A percentile compares a stretch with the other conserved stretches of the same genome.
Evolutionary conservation across 1,139 yeast genomes (phyloP).

Genomic region (Yamadazyma sp.): DNA sequence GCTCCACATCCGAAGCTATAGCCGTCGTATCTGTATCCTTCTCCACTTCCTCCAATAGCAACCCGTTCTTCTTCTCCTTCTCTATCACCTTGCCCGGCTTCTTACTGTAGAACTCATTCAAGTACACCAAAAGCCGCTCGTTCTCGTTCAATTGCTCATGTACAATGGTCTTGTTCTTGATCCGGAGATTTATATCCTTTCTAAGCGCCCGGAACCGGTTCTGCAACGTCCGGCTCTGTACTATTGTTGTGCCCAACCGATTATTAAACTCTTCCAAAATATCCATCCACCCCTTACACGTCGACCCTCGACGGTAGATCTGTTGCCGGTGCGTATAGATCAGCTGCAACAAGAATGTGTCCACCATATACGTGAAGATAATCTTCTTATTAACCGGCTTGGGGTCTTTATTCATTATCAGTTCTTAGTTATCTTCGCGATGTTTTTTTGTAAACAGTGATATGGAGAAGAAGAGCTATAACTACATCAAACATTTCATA

Average conservation of each 20-base stretch:
- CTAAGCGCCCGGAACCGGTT: slow-evolving; percentile 27
- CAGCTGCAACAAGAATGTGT: slow-evolving; percentile 22
- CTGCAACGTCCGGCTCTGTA: slow-evolving; percentile 31
- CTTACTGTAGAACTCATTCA: slow-evolving; percentile 18
- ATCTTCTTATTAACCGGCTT: slow-evolving; percentile 10
- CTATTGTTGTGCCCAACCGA: slow-evolving; percentile 19
- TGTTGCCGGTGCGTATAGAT: slow-evolving; percentile 22
- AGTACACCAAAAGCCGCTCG: slow-evolving; percentile 22
- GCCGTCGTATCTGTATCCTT: neutral
- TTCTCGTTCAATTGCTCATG: slow-evolving; percentile 25
- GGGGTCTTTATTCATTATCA: neutral
- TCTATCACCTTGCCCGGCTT: slow-evolving; percentile 15
- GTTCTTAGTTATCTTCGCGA: too few species aligned
- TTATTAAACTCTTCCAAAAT: slow-evolving; percentile 26
- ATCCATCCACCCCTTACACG: slow-evolving; percentile 29
- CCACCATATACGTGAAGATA: slow-evolving; percentile 30
- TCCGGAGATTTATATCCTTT: slow-evolving; percentile 23
- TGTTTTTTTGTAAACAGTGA: too few species aligned
- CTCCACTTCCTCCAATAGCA: slow-evolving; percentile 4
- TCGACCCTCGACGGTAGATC: slow-evolving; percentile 29
- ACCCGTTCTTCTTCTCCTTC: slow-evolving; percentile 15
- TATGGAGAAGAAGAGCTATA: slow-evolving; percentile 13
- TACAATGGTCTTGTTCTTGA: slow-evolving; percentile 15
- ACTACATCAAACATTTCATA: slow-evolving; percentile 31
- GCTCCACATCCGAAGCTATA: neutral